Evolutionary conservation across 2,329 filamentous ascomycete genomes (phyloP).

Genomic region (Sordariomycetes sp.): DNA sequence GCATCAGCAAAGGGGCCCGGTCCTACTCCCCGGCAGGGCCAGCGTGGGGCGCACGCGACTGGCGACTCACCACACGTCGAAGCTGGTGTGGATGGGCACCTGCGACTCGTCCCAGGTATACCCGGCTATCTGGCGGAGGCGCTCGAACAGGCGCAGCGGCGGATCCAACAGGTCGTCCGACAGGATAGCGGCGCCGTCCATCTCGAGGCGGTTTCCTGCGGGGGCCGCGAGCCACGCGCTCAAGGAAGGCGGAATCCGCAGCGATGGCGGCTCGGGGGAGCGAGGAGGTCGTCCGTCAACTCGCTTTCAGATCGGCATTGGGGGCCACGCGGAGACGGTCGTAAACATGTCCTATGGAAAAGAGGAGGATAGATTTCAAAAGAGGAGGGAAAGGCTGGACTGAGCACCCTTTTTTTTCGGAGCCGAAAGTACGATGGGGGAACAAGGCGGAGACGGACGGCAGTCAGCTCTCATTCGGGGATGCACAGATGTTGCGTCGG

Average conservation of each 20-base stretch:
- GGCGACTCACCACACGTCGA: conserved; percentile 68
- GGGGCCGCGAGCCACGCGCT: not conserved
- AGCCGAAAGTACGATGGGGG: not conserved
- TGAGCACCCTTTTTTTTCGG: not conserved
- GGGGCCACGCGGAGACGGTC: not conserved
- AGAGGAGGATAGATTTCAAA: not conserved
- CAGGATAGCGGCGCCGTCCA: conserved; percentile 39
- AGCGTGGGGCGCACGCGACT: not conserved
- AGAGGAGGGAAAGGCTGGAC: not conserved
- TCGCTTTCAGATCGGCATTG: not conserved
- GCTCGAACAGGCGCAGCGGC: conserved; percentile 59
- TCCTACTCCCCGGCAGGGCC: not conserved
- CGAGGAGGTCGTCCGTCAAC: not conserved
- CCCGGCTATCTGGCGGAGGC: conserved; percentile 60
- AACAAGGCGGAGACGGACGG: not conserved
- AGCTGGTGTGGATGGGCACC: conserved; percentile 54
- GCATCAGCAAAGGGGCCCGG: not conserved
- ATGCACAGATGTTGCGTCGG: not conserved
- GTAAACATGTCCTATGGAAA: not conserved
- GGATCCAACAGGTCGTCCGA: conserved; percentile 49
- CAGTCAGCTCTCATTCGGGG: not conserved
- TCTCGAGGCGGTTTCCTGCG: conserved; percentile 18
- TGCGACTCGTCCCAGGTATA: conserved; percentile 65
- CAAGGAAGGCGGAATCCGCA: not conserved
- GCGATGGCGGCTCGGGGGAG: not conserved